A percentile compares a stretch with the other conserved stretches of the same genome.
Conservation (phyloP, 257 asterid genomes). For the Solanum chmielewskii region DNA sequence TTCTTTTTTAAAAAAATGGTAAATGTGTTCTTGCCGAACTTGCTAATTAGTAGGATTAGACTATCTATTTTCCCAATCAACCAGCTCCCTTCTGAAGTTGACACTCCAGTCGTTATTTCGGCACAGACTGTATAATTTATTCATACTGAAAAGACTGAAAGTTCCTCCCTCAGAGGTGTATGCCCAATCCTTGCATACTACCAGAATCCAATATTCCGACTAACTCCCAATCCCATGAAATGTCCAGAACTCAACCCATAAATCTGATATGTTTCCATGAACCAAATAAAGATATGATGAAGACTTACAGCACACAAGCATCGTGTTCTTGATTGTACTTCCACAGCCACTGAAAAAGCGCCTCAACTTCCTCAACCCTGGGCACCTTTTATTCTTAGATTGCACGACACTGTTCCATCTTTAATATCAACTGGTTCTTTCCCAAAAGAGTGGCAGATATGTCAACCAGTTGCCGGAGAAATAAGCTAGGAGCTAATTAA, state of each 20-base stretch:
- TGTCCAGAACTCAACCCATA: background rate
- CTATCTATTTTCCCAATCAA: background rate
- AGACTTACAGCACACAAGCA: background rate
- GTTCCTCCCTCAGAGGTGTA: background rate
- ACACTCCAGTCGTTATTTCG: background rate
- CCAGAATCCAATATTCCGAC: background rate
- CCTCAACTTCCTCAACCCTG: background rate
- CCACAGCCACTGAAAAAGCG: background rate
- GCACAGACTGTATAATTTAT: background rate
- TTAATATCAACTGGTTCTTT: background rate
- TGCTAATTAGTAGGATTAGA: background rate
- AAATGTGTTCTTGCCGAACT: background rate
- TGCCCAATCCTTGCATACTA: background rate
- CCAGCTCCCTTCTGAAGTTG: background rate
- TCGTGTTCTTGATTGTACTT: background rate
- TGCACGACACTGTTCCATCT: background rate
- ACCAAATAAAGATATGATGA: background rate
- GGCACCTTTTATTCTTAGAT: background rate
- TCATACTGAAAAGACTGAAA: background rate
- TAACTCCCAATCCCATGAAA: background rate
- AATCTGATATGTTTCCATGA: background rate
- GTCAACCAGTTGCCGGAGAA: background rate
- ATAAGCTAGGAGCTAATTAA: background rate
- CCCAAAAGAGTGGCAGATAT: background rate
- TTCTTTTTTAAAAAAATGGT: background rate